phyloP scores from a whole-genome alignment of 1,284 basidiomycete genomes.

The Violaceomyces palustris region DNA sequence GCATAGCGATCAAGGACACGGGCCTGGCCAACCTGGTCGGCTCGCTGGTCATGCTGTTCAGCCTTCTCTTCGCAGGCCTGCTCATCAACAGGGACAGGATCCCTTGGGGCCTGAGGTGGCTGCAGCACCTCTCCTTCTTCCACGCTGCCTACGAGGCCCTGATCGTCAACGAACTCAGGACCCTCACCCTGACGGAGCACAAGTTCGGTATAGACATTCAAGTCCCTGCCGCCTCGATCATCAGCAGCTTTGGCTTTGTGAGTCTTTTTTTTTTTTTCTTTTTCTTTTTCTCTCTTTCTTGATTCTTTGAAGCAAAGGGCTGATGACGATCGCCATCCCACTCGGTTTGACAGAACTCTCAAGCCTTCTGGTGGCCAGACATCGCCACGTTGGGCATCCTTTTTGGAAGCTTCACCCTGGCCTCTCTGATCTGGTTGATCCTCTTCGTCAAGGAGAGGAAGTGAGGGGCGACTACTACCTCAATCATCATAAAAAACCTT shows the following conservation, averaged over 20 bases:
- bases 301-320: too few relatives aligned
- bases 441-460: conserved; percentile 33
- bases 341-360: conserved; percentile 8
- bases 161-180: conserved; percentile 88
- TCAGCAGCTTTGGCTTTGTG: conserved; percentile 33
- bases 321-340: too few relatives aligned
- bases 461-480: too few relatives aligned
- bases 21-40: conserved; percentile 89
- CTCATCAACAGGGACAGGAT: conserved; percentile 89
- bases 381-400: conserved; percentile 16
- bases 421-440: conserved; percentile 18
- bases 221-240: conserved; percentile 34
- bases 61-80: conserved; percentile 87
- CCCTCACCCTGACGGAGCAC: conserved; percentile 78
- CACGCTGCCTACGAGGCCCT: conserved; percentile 97
- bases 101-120: conserved; percentile 68
- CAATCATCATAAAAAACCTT: too few relatives aligned
- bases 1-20: conserved; percentile 76
- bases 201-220: conserved; percentile 43
- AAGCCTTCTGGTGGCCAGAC: conserved; percentile 38
- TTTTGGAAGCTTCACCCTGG: conserved; percentile 15
- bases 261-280: too few relatives aligned
- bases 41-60: conserved; percentile 86
- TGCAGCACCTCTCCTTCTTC: conserved; percentile 90
- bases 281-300: too few relatives aligned